Conservation (phyloP, 108 stramenopile species). For the Discostella stelligeroides region DNA sequence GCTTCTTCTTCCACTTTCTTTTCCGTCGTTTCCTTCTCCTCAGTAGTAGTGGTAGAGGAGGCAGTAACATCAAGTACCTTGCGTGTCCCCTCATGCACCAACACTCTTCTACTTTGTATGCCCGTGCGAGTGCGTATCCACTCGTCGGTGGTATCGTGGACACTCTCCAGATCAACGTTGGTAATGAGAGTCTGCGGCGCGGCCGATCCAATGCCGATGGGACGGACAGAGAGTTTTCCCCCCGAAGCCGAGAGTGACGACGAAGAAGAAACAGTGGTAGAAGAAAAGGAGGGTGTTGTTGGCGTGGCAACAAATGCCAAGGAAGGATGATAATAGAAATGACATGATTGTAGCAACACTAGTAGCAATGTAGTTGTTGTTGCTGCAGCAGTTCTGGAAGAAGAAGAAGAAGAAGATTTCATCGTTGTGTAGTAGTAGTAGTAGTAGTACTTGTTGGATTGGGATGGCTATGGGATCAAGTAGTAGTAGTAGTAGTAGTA, state of each 20-base stretch:
- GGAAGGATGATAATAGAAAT: not conserved
- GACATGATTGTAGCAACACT: not conserved
- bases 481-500: no score
- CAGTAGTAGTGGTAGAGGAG: no score
- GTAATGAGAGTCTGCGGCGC: conserved; percentile 77
- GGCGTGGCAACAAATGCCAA: not conserved
- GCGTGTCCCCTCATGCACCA: conserved; percentile 50
- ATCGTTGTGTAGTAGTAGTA: no score
- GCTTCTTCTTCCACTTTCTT: conserved; percentile 3
- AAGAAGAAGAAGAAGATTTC: no score
- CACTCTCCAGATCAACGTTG: conserved; percentile 85
- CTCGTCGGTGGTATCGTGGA: conserved; percentile 95
- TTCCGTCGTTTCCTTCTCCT: conserved; percentile 3
- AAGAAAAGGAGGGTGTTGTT: not conserved
- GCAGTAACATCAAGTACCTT: conserved; percentile 8
- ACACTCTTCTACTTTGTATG: conserved; percentile 78
- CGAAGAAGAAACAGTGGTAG: not conserved
- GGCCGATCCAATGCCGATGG: conserved; percentile 86
- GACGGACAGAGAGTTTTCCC: conserved; percentile 62
- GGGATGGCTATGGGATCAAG: no score
- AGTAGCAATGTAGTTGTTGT: not conserved
- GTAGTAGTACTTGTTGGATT: no score
- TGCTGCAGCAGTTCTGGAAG: no score
- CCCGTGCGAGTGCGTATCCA: conserved; percentile 96
- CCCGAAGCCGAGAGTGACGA: conserved; percentile 21